Percentiles rank a stretch among this genome's conserved stretches.
phyloP scores from a whole-genome alignment of 2,329 filamentous ascomycete species.

The Ophiosphaerella herpotricha region DNA sequence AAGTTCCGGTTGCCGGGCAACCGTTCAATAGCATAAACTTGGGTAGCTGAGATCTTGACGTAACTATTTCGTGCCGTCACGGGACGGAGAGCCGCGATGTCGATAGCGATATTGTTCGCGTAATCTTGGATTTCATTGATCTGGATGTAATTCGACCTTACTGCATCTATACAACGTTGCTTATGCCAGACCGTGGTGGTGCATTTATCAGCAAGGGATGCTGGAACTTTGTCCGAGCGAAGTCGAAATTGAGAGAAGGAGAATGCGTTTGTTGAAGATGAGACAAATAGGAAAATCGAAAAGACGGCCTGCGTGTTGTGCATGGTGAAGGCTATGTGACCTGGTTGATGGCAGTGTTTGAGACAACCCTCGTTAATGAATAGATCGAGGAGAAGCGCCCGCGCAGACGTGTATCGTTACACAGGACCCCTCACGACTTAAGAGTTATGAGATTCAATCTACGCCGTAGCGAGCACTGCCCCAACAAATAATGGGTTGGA shows the following conservation, averaged over 20 bases:
- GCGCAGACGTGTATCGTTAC: background rate
- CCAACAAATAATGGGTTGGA: background rate
- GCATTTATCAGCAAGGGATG: conserved; percentile 11
- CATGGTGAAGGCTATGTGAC: conserved; percentile 7
- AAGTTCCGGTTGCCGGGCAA: conserved; percentile 13
- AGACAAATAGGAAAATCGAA: conserved; percentile 4
- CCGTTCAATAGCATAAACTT: conserved; percentile 12
- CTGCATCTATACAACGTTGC: conserved; percentile 3
- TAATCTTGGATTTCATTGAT: conserved; percentile 16
- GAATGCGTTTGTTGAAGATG: background rate
- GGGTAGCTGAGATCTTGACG: conserved; percentile 5
- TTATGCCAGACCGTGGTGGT: conserved; percentile 24
- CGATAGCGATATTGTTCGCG: conserved; percentile 15
- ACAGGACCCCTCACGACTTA: background rate
- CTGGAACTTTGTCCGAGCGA: background rate
- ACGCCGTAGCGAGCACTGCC: conserved; percentile 8
- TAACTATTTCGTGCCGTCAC: conserved; percentile 16
- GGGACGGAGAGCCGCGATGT: conserved; percentile 15
- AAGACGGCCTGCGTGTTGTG: conserved; percentile 10
- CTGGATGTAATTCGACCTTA: conserved; percentile 17
- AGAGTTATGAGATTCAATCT: background rate
- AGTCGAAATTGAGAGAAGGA: conserved; percentile 3
- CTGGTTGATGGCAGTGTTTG: too few species aligned
- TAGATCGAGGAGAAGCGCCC: background rate
- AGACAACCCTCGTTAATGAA: background rate